phyloP scores from a whole-genome alignment of 495 filamentous ascomycete species.

The Talaromyces liani region DNA sequence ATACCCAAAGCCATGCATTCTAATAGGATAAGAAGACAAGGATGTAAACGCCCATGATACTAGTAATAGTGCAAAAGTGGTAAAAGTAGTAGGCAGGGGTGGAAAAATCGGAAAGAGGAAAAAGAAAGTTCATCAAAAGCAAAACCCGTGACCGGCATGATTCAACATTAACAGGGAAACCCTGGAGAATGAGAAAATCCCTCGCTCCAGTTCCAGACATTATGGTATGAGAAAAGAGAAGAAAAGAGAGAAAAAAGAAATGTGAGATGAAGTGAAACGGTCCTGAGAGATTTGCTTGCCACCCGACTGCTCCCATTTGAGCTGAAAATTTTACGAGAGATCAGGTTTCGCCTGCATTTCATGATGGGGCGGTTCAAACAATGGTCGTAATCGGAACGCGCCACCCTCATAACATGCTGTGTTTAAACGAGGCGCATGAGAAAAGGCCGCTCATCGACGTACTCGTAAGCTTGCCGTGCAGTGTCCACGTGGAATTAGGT shows the following conservation, averaged over 20 bases:
- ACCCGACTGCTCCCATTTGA: neutral
- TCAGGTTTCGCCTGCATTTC: neutral
- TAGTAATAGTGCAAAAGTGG: neutral
- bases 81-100: neutral
- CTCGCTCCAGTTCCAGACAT: neutral
- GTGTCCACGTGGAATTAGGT: neutral
- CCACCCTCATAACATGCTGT: neutral
- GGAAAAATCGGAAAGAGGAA: neutral
- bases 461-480: neutral
- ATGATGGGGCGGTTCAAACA: no score
- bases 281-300: neutral
- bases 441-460: neutral
- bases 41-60: slow-evolving; percentile 3
- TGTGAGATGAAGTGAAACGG: neutral
- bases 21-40: slow-evolving; percentile 3
- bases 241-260: neutral
- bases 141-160: slow-evolving; percentile 4
- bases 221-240: neutral
- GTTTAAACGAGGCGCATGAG: neutral
- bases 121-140: slow-evolving; percentile 1
- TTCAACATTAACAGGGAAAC: slow-evolving; percentile 3
- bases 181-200: neutral
- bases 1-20: slow-evolving; percentile 6
- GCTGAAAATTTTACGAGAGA: neutral
- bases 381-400: neutral